Evolutionary conservation across 2,329 filamentous ascomycete species (phyloP).

Genomic region (Thermoascus crustaceus): DNA sequence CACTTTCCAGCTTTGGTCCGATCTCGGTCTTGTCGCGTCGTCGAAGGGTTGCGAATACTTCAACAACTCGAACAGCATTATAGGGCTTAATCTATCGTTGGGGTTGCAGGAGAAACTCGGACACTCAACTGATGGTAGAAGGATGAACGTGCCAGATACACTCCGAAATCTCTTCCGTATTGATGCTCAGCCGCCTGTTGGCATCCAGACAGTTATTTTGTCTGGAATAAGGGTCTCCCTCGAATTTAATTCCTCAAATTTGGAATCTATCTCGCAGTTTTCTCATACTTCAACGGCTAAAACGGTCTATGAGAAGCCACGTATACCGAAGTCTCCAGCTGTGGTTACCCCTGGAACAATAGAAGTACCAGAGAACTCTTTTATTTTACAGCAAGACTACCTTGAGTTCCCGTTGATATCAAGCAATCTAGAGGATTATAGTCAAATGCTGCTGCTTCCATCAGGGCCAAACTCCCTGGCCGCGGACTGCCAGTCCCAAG

Average conservation of each 20-base stretch:
- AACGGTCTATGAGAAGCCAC: neutral
- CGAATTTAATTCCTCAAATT: conserved; percentile 6
- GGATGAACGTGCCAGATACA: conserved; percentile 10
- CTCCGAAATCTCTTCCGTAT: conserved; percentile 11
- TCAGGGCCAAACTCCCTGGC: too few relatives aligned
- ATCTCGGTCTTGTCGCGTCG: conserved; percentile 19
- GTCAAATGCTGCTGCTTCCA: too few relatives aligned
- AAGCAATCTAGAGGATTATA: too few relatives aligned
- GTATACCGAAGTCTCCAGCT: neutral
- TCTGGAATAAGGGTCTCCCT: conserved; percentile 16
- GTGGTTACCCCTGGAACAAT: too few relatives aligned
- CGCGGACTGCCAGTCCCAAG: too few relatives aligned
- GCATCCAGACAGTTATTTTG: conserved; percentile 11
- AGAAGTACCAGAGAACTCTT: too few relatives aligned
- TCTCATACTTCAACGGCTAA: neutral
- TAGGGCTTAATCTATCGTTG: conserved; percentile 13
- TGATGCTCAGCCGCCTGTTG: conserved; percentile 9
- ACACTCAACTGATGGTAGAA: neutral
- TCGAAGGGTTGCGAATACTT: conserved; percentile 13
- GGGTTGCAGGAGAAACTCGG: conserved; percentile 12
- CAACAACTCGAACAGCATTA: conserved; percentile 2
- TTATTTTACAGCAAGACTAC: too few relatives aligned
- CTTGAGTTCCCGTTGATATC: too few relatives aligned
- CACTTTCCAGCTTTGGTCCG: conserved; percentile 22
- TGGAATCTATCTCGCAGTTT: neutral